phyloP scores from a whole-genome alignment of 768 basidiomycete species.

The Hygrophorus pudorinus region DNA sequence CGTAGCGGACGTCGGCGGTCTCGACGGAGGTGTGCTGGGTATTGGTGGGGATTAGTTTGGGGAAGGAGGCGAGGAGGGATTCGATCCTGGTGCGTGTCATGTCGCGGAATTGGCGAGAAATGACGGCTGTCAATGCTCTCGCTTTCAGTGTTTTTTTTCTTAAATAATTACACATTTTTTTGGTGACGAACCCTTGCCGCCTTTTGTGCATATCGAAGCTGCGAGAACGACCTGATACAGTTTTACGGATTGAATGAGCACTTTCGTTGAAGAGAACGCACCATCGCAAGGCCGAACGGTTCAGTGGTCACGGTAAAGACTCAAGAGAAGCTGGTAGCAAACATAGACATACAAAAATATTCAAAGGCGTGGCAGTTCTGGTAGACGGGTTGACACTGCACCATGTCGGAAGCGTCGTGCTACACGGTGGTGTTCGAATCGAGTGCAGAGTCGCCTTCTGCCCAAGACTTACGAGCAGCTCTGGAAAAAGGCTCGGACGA shows the following conservation, averaged over 20 bases:
- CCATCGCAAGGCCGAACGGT: too few species aligned
- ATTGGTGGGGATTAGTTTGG: constrained; percentile 90
- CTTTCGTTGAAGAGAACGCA: too few species aligned
- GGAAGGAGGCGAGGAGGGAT: constrained; percentile 92
- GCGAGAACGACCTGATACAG: constrained; percentile 73
- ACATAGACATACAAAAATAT: too few species aligned
- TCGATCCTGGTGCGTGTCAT: constrained; percentile 91
- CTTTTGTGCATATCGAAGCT: constrained; percentile 91
- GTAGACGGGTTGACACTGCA: too few species aligned
- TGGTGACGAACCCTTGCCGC: constrained; percentile 74
- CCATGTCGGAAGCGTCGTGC: constrained; percentile 50
- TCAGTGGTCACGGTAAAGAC: too few species aligned
- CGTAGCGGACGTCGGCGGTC: constrained; percentile 90
- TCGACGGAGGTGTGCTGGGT: constrained; percentile 96
- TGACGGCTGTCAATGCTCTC: constrained; percentile 57
- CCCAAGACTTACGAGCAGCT: constrained; percentile 68
- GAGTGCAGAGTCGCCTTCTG: constrained; percentile 63
- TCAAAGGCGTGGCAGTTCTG: too few species aligned
- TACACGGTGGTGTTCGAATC: constrained; percentile 76
- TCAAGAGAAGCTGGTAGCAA: too few species aligned
- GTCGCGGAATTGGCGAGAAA: constrained; percentile 93
- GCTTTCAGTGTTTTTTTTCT: not conserved
- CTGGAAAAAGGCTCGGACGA: constrained; percentile 96
- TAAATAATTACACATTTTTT: not conserved
- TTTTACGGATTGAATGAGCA: not conserved